These are phyloP conservation scores for Osmozyma mogii DNA, from an alignment of 805 yeast genomes.

Conservation along the genomic window DNA sequence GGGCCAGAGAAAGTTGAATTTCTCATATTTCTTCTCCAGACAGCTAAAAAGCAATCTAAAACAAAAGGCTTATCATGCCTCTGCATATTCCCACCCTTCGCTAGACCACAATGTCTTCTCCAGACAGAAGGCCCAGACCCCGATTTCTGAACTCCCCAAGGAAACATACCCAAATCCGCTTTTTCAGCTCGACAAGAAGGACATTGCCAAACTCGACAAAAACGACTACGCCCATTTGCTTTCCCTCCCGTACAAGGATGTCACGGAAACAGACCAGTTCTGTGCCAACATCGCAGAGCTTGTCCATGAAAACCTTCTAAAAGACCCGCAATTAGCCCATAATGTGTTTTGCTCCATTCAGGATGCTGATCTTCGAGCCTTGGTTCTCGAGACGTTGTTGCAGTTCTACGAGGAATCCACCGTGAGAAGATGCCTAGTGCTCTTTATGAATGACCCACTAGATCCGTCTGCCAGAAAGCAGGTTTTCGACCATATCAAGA, in stretches of 20 bases:
- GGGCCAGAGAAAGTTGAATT: no score
- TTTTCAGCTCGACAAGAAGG: conserved; percentile 18
- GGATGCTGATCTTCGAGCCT: conserved; percentile 12
- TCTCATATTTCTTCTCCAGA: no score
- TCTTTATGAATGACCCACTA: conserved; percentile 19
- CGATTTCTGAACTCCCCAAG: no score
- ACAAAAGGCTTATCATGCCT: no score
- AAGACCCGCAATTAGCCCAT: conserved; percentile 17
- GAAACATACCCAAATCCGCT: conserved; percentile 29
- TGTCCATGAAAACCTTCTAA: conserved; percentile 21
- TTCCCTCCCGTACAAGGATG: conserved; percentile 15
- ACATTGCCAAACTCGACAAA: conserved; percentile 16
- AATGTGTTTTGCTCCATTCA: conserved; percentile 13
- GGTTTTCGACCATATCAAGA: conserved; percentile 13
- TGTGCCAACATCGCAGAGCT: conserved; percentile 23
- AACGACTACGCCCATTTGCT: conserved; percentile 20
- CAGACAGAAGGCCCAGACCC: no score
- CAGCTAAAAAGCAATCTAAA: no score
- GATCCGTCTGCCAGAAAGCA: conserved; percentile 10
- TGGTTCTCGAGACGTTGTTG: conserved; percentile 12
- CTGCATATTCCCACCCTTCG: no score
- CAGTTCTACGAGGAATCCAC: conserved; percentile 12
- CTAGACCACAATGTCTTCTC: no score
- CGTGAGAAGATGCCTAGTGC: conserved; percentile 20
- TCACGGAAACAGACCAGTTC: conserved; percentile 20